These are phyloP conservation scores for Neurospora sp. DNA, from an alignment of 495 filamentous ascomycete genomes.

Conservation along the genomic window DNA sequence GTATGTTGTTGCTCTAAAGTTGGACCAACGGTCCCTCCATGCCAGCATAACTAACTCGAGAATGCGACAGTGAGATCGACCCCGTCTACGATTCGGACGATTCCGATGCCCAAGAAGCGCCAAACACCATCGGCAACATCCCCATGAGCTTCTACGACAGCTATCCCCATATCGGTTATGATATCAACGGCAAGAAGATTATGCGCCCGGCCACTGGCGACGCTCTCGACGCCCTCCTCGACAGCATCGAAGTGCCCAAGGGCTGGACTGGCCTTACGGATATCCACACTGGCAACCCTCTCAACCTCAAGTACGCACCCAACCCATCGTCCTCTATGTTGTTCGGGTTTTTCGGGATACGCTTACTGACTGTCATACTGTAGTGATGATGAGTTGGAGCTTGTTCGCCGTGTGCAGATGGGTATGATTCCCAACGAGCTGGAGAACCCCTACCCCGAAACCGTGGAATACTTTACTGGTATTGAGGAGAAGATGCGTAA, in stretches of 20 bases:
- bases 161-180: conserved; percentile 93
- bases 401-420: conserved; percentile 81
- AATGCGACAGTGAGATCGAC: conserved; percentile 66
- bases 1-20: conserved; percentile 5
- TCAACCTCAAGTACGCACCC: conserved; percentile 47
- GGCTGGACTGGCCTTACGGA: conserved; percentile 97
- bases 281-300: conserved; percentile 79
- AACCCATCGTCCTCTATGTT: background rate
- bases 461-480: conserved; percentile 85
- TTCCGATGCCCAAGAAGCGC: conserved; percentile 64
- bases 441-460: conserved; percentile 86
- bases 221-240: conserved; percentile 84
- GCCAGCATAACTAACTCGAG: conserved; percentile 5
- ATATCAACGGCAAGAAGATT: conserved; percentile 97
- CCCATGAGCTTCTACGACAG: conserved; percentile 85
- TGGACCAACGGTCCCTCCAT: background rate
- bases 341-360: no score
- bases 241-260: conserved; percentile 95
- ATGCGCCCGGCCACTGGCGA: conserved; percentile 91
- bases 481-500: conserved; percentile 78
- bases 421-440: conserved; percentile 80
- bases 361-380: background rate
- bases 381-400: conserved; percentile 77
- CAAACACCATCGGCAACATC: conserved; percentile 93
- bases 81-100: conserved; percentile 95